Percentiles rank a stretch among this genome's conserved stretches.
These are phyloP conservation scores for Scheffersomyces illinoinensis DNA, from an alignment of 1,139 yeast genomes.

Conservation along the genomic window DNA sequence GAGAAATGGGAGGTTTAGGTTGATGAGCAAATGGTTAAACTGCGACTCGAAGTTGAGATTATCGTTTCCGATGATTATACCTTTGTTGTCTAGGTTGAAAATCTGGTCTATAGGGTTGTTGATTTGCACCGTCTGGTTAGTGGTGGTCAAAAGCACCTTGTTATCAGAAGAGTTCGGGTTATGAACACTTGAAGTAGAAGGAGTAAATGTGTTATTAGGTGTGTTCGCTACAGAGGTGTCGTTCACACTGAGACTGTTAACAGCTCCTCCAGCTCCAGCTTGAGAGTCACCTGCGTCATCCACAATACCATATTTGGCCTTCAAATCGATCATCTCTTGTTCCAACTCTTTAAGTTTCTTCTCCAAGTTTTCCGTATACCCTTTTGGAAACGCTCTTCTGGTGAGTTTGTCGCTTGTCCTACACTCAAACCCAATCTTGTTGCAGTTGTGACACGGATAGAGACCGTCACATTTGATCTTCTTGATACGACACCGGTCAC, in stretches of 20 bases:
- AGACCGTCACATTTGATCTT: slow-evolving; percentile 77
- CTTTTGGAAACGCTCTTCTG: slow-evolving; percentile 58
- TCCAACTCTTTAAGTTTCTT: slow-evolving; percentile 60
- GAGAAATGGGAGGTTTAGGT: slow-evolving; percentile 46
- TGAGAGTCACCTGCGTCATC: background rate
- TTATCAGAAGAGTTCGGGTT: slow-evolving; percentile 4
- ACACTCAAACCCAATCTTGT: slow-evolving; percentile 64
- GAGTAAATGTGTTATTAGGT: background rate
- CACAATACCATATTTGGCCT: slow-evolving; percentile 14
- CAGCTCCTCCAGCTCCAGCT: background rate
- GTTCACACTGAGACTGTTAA: background rate
- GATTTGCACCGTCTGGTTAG: slow-evolving; percentile 27
- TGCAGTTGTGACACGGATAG: slow-evolving; percentile 69
- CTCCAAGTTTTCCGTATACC: slow-evolving; percentile 71
- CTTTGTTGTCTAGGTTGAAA: slow-evolving; percentile 46
- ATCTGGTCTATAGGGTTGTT: slow-evolving; percentile 52
- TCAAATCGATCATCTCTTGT: slow-evolving; percentile 50
- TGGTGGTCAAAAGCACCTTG: slow-evolving; percentile 6
- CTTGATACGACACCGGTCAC: slow-evolving; percentile 76
- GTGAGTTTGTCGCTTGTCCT: slow-evolving; percentile 71
- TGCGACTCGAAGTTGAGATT: slow-evolving; percentile 51
- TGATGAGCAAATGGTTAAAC: slow-evolving; percentile 47
- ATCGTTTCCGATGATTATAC: slow-evolving; percentile 50
- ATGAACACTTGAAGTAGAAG: background rate
- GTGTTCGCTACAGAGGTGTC: background rate